Conservation (phyloP, 192 early-diverging fungal genomes). For the Coemansia sp. region DNA sequence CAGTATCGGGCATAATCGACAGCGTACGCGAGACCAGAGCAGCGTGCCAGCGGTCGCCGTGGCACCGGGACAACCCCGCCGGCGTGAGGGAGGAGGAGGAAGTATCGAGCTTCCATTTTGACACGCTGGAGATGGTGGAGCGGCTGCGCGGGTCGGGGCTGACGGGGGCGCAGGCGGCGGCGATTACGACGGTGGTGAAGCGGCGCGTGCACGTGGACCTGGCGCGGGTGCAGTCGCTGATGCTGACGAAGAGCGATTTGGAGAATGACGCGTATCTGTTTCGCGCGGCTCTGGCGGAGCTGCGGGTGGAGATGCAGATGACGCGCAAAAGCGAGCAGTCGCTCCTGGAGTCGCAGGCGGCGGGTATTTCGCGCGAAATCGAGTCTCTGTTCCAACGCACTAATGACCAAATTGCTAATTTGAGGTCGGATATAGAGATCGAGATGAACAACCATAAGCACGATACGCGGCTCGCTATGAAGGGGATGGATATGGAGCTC, state of each 20-base stretch:
- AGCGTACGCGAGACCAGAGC: conserved; percentile 34
- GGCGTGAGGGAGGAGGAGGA: not conserved
- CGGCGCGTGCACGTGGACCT: conserved; percentile 52
- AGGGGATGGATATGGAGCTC: conserved; percentile 72
- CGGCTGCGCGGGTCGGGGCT: conserved; percentile 68
- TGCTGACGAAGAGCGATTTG: conserved; percentile 74
- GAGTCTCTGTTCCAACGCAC: conserved; percentile 72
- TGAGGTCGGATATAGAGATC: conserved; percentile 85
- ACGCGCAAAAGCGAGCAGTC: conserved; percentile 76
- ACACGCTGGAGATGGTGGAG: conserved; percentile 74
- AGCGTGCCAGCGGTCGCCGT: conserved; percentile 7
- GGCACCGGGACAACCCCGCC: not conserved
- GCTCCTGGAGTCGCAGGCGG: conserved; percentile 68
- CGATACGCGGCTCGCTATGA: conserved; percentile 77
- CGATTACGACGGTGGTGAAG: conserved; percentile 76
- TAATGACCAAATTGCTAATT: conserved; percentile 71
- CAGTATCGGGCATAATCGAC: conserved; percentile 41
- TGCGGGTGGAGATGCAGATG: conserved; percentile 74
- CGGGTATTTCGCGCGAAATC: conserved; percentile 74
- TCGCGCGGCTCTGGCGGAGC: conserved; percentile 80
- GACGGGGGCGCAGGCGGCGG: conserved; percentile 67
- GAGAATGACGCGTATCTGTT: conserved; percentile 87
- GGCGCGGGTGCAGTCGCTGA: conserved; percentile 39
- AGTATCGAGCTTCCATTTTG: conserved; percentile 62
- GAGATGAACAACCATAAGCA: conserved; percentile 90